These are phyloP conservation scores for Wickerhamomyces silvicola DNA, from an alignment of 805 yeast genomes.

Conservation along the genomic window DNA sequence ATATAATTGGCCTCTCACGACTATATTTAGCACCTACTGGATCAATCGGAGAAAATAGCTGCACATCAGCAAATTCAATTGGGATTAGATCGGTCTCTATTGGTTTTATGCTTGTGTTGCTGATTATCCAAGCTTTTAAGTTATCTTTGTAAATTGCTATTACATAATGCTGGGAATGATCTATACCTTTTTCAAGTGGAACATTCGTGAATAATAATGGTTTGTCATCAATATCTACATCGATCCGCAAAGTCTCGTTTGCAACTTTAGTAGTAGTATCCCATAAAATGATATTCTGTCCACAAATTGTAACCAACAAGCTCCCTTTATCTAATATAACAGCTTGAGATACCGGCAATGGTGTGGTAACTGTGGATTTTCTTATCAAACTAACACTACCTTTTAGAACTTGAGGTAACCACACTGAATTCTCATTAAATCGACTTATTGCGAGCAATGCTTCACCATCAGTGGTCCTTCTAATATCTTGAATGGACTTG, in stretches of 20 bases:
- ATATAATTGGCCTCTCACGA: conserved; percentile 39
- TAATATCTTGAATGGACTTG: conserved; percentile 64
- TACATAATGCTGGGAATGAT: conserved; percentile 34
- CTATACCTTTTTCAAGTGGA: conserved; percentile 28
- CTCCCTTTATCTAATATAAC: conserved; percentile 43
- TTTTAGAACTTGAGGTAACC: conserved; percentile 40
- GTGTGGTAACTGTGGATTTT: conserved; percentile 37
- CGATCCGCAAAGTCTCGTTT: conserved; percentile 13
- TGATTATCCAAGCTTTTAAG: conserved; percentile 35
- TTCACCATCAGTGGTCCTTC: conserved; percentile 62
- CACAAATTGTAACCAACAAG: conserved; percentile 38
- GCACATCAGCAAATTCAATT: conserved; percentile 28
- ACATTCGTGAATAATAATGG: conserved; percentile 28
- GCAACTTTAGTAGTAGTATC: conserved; percentile 37
- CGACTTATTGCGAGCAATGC: conserved; percentile 54
- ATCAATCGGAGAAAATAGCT: conserved; percentile 52
- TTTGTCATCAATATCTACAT: conserved; percentile 9
- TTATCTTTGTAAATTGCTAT: conserved; percentile 43
- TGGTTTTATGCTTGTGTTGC: conserved; percentile 19
- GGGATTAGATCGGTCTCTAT: conserved; percentile 35
- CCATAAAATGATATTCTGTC: conserved; percentile 51
- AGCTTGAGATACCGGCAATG: conserved; percentile 41
- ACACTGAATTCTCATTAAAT: conserved; percentile 55
- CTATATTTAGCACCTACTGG: conserved; percentile 43
- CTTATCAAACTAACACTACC: conserved; percentile 30